Evolutionary conservation across 1,139 yeast genomes (phyloP), one percentile per base, ranked within the genome.

Genomic region (Saccharomyces hybrid): DNA sequence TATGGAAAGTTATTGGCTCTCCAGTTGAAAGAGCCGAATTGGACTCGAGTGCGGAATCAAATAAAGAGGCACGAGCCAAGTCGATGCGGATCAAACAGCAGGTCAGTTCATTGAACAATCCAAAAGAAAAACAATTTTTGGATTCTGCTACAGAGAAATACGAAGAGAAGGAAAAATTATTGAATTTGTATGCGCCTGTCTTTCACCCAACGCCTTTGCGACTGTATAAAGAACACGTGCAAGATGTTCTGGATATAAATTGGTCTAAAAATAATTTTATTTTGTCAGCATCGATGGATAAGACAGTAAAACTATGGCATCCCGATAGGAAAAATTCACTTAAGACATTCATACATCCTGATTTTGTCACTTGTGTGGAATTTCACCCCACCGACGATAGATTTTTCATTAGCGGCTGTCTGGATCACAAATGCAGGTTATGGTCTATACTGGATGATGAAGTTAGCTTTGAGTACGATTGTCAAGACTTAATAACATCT

Each of bases 191-290:
- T 61, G 95, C 96, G 0, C 95, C 96, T 0, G 88, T 91, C 0
- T 90, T 91, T 67, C 85, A 84, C 61, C 80, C 82, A n/a, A 69
- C 69, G 28, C 96, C 97, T 0, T 68, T 77, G 13, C 75, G 81
- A 32, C 77, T 78, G 20, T 85, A 82, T 58, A 71, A 68, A 49
- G 95, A 89, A 27, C 98, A 91, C 68, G 71, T 80, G 0, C 80
- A 80, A 50, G 86, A 88, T 57, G 77, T 91, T 27, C 71, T 89
- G 38, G 82, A 88, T 9, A 67, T 91, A 47, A 88, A 88, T 63
- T 91, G 98, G 98, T 85, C 95, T 55, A 86, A 85, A 61, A 90
- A 90, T 70, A 85, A 85, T 64, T 91, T 91, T 60, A 69, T 91
- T 34, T 67, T 90, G 1, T 78, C 95, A 0, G 85, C 95, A 2